Evolutionary conservation across 805 yeast species (phyloP), one percentile per base, ranked within the genome.

Genomic region (Lachancea fermentati): DNA sequence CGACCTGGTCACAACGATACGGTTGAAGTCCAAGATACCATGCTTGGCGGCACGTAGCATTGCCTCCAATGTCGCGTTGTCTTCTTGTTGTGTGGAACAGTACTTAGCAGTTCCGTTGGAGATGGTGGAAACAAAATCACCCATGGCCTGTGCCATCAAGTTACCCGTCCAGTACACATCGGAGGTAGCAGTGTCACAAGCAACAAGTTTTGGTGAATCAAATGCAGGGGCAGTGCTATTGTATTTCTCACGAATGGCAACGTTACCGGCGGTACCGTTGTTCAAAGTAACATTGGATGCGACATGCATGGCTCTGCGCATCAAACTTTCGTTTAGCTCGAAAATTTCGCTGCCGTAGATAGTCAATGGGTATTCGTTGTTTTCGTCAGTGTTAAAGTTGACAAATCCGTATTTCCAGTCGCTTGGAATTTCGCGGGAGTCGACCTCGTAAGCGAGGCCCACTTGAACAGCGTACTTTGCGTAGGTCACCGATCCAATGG

Each of bases 11-110:
- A 77, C 66, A 9, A 78, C 75, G 45, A 79, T 66, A 61, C 84
- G 71, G 45, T 70, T 61, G 56, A 62, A 79, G 57, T 77, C 81
- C 38, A 74, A 76, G 44, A 77, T 65, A 7, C 79, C 81, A 48
- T 65, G 66, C 44, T 63, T 65, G 45, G 73, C 74, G 52, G 72
- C 69, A 65, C 85, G 72, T 34, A 75, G 50, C 42, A 79, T 58
- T 6, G 77, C 75, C 57, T 78, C 83, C 52, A 79, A 69, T 12
- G 79, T 66, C 13, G 85, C 85, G 54, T 77, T 75, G 55, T 79
- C 85, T 58, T 79, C 85, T 58, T 78, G 83, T 40, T 80, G 81
- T 33, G 82, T 72, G 32, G 78, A 55, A 57, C 82, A 76, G 65
- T 77, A 79, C 11, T 60, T 62, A 19, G 76, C 82, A 29, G 79